A percentile compares a stretch with the other conserved stretches of the same genome.
Evolutionary conservation across 176 grass and related monocot species (phyloP).

Genomic region (Bonia amplexicaulis): DNA sequence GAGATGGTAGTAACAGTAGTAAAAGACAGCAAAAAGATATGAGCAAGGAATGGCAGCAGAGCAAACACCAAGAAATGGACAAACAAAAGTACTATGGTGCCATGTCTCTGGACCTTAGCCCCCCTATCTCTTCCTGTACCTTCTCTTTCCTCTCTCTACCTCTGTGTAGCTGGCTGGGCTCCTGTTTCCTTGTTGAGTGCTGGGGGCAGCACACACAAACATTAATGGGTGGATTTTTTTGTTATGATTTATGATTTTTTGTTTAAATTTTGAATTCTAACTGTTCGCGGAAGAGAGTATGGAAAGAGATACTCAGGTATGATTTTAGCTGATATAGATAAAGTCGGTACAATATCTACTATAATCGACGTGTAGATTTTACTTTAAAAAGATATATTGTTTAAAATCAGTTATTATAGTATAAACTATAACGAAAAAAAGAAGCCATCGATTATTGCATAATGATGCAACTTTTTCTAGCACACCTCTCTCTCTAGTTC

Average conservation of each 20-base stretch:
- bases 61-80: constrained; percentile 14
- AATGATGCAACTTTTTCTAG: constrained; percentile 60
- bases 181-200: neutral
- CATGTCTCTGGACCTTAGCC: neutral
- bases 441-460: constrained; percentile 35
- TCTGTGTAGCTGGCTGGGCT: neutral
- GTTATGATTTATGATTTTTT: no score
- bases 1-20: neutral
- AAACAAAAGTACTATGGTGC: neutral
- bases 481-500: constrained; percentile 21
- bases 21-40: constrained; percentile 9
- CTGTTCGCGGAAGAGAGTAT: no score
- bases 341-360: no score
- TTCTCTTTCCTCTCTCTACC: neutral
- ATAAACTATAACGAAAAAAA: no score
- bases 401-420: no score
- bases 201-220: constrained; percentile 23
- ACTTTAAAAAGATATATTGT: no score
- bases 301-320: accelerated
- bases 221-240: no score
- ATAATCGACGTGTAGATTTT: no score
- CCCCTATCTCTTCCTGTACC: neutral
- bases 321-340: no score
- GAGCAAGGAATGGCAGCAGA: constrained; percentile 25
- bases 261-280: no score